These are phyloP conservation scores for Akebia trifoliata DNA, from an alignment of 164 flowering plant species.

Conservation along the genomic window DNA sequence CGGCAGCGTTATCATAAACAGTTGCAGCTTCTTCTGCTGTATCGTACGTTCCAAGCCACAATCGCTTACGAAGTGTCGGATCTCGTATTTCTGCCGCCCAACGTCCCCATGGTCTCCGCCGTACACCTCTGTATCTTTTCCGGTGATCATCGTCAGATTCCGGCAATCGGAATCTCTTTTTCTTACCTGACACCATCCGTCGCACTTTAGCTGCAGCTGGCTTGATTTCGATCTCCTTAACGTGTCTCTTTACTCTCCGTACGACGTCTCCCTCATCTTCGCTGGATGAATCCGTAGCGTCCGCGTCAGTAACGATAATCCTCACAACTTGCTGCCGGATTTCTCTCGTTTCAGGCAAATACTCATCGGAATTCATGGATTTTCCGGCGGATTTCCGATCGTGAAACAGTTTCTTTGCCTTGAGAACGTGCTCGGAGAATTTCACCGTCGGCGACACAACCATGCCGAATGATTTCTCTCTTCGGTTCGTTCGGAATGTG, in stretches of 20 bases:
- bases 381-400: conserved; percentile 3
- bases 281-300: conserved; percentile 59
- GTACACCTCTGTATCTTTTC: conserved; percentile 40
- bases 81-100: conserved; percentile 86
- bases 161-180: neutral
- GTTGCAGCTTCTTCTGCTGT: conserved; percentile 74
- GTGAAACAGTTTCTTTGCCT: conserved; percentile 20
- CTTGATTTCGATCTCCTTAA: conserved; percentile 32
- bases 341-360: no score
- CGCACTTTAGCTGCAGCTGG: conserved; percentile 1
- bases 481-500: no score
- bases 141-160: neutral
- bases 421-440: conserved; percentile 34
- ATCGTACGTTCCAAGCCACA: conserved; percentile 74
- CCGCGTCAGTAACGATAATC: conserved; percentile 39
- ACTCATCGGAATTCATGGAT: no score
- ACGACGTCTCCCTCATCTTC: conserved; percentile 41
- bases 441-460: conserved; percentile 22
- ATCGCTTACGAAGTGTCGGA: conserved; percentile 40
- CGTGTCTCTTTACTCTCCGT: conserved; percentile 43
- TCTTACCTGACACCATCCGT: neutral
- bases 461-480: no score
- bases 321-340: conserved; percentile 32
- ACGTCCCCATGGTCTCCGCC: conserved; percentile 68
- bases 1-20: conserved; percentile 58